Evolutionary conservation across 2,329 filamentous ascomycete species (phyloP).

Genomic region (Colletotrichum somersetense): DNA sequence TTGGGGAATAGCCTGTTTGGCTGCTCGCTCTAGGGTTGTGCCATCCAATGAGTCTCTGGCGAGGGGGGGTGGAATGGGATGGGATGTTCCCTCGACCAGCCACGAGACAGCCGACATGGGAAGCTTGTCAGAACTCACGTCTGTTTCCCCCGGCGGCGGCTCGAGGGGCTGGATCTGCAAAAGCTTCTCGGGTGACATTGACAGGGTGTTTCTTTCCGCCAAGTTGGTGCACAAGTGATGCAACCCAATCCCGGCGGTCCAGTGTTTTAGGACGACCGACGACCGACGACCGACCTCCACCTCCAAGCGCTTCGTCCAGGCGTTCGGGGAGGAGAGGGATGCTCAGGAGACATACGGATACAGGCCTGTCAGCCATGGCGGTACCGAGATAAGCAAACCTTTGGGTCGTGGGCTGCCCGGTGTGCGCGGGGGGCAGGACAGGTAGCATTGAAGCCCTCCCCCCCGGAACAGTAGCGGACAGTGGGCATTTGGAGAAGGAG

Average conservation of each 20-base stretch:
- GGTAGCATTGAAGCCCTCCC: not conserved
- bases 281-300: not conserved
- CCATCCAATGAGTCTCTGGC: slow-evolving; percentile 19
- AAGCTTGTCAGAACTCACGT: not conserved
- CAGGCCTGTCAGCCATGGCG: not conserved
- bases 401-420: not conserved
- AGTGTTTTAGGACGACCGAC: not conserved
- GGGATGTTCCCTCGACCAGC: not conserved
- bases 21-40: not conserved
- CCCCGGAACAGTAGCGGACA: not conserved
- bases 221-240: not conserved
- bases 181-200: not conserved
- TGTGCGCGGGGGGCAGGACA: not conserved
- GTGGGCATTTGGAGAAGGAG: not conserved
- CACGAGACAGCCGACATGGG: not conserved
- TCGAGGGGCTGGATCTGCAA: not conserved
- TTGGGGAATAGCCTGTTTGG: not conserved
- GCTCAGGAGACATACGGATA: too few relatives aligned
- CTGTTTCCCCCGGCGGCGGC: not conserved
- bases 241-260: not conserved
- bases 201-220: not conserved
- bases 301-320: not conserved
- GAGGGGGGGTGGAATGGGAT: too few relatives aligned
- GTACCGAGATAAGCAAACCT: not conserved
- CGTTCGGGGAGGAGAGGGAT: not conserved